phyloP scores from a whole-genome alignment of 2,329 filamentous ascomycete species.

The Polytolypa hystricis region DNA sequence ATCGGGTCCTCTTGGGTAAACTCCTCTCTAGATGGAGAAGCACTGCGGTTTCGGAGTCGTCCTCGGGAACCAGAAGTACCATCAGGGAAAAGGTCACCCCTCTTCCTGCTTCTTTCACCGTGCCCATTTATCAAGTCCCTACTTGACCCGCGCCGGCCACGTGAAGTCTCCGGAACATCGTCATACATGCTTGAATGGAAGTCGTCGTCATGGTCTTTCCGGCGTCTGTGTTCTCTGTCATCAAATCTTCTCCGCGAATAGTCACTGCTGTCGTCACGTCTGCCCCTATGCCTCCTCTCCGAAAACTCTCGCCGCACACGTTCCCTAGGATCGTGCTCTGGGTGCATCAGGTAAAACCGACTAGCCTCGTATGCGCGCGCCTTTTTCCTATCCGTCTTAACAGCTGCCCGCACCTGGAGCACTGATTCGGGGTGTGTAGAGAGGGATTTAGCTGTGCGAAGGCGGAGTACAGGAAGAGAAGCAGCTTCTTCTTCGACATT shows the following conservation, averaged over 20 bases:
- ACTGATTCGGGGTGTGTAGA: constrained; percentile 56
- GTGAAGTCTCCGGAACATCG: constrained; percentile 42
- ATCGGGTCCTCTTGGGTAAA: constrained; percentile 27
- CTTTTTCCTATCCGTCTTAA: constrained; percentile 67
- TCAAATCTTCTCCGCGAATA: constrained; percentile 48
- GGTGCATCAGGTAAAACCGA: constrained; percentile 84
- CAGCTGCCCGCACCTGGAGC: constrained; percentile 63
- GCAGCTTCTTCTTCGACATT: constrained; percentile 25
- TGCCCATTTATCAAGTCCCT: constrained; percentile 21
- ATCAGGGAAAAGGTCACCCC: constrained; percentile 28
- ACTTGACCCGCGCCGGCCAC: constrained; percentile 6
- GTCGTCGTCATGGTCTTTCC: constrained; percentile 37
- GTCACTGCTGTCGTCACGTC: constrained; percentile 28
- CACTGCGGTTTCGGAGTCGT: constrained; percentile 48
- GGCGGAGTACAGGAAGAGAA: constrained; percentile 49
- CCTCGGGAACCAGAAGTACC: constrained; percentile 26
- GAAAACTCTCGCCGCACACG: constrained; percentile 46
- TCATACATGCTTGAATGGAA: constrained; percentile 79
- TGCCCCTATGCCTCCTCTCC: constrained; percentile 32
- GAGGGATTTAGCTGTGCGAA: constrained; percentile 58
- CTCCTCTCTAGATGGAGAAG: constrained; percentile 46
- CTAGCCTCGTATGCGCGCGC: constrained; percentile 68
- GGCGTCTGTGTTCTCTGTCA: constrained; percentile 42
- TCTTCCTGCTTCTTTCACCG: constrained; percentile 20
- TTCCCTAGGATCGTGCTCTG: constrained; percentile 75